Evolutionary conservation across 768 basidiomycete species (phyloP).

Genomic region (Coprinopsis marcescibilis): DNA sequence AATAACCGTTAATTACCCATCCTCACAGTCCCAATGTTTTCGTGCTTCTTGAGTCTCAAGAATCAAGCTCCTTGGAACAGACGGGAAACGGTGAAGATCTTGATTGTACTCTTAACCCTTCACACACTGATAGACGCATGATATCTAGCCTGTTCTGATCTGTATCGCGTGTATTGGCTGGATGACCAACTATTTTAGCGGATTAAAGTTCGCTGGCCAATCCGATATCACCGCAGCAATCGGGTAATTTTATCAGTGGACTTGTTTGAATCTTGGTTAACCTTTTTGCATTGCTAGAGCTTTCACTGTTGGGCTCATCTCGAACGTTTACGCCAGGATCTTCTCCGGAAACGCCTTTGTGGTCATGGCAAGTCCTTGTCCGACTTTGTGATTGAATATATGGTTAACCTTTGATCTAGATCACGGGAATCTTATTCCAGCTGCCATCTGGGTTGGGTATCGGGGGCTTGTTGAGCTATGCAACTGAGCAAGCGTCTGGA

Average conservation of each 20-base stretch:
- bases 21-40: constrained; percentile 65
- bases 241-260: constrained; percentile 36
- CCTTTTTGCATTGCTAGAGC: constrained; percentile 36
- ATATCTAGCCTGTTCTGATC: constrained; percentile 44
- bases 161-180: constrained; percentile 65
- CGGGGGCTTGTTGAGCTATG: constrained; percentile 73
- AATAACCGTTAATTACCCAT: constrained; percentile 38
- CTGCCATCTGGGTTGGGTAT: constrained; percentile 77
- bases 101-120: constrained; percentile 1
- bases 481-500: constrained; percentile 47
- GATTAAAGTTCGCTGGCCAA: constrained; percentile 55
- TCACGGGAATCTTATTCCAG: constrained; percentile 81
- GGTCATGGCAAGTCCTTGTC: constrained; percentile 53
- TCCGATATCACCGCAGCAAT: constrained; percentile 75
- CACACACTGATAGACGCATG: not conserved
- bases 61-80: constrained; percentile 55
- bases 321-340: constrained; percentile 73
- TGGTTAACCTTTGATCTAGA: constrained; percentile 24
- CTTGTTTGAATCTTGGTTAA: not conserved
- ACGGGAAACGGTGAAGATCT: constrained; percentile 45
- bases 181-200: constrained; percentile 72
- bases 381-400: not conserved
- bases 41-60: constrained; percentile 59
- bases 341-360: constrained; percentile 74
- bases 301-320: constrained; percentile 74